Conservation (phyloP, 2,329 filamentous ascomycete genomes). For the Fusarium longipes region DNA sequence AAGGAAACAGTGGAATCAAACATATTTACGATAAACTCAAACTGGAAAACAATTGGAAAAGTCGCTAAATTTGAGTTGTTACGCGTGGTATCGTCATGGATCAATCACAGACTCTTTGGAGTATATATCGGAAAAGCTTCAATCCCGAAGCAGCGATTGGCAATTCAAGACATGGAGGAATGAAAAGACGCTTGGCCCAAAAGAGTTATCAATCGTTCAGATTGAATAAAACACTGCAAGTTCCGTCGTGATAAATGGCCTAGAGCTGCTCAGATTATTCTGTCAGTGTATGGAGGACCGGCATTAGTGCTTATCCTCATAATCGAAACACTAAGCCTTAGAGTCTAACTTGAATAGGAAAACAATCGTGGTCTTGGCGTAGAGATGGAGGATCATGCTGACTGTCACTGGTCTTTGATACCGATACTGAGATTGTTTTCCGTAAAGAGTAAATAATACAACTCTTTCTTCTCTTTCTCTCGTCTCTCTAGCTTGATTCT, state of each 20-base stretch:
- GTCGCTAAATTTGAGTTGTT: background rate
- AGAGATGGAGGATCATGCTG: background rate
- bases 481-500: no score
- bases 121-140: background rate
- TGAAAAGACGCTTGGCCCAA: background rate
- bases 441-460: slow-evolving; percentile 27
- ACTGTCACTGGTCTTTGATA: background rate
- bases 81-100: background rate
- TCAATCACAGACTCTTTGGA: background rate
- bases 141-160: background rate
- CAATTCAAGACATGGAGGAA: background rate
- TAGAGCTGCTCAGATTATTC: background rate
- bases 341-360: slow-evolving; percentile 41
- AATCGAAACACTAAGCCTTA: background rate
- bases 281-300: background rate
- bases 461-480: background rate
- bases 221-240: background rate
- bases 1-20: background rate
- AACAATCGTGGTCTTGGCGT: slow-evolving; percentile 39
- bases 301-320: slow-evolving; percentile 3
- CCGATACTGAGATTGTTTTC: slow-evolving; percentile 21
- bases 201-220: rapidly evolving
- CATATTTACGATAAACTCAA: background rate
- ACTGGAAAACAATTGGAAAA: slow-evolving; percentile 32
- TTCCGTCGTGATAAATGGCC: rapidly evolving